Conservation (phyloP, 768 basidiomycete genomes). For the Mycena kentingensis region DNA sequence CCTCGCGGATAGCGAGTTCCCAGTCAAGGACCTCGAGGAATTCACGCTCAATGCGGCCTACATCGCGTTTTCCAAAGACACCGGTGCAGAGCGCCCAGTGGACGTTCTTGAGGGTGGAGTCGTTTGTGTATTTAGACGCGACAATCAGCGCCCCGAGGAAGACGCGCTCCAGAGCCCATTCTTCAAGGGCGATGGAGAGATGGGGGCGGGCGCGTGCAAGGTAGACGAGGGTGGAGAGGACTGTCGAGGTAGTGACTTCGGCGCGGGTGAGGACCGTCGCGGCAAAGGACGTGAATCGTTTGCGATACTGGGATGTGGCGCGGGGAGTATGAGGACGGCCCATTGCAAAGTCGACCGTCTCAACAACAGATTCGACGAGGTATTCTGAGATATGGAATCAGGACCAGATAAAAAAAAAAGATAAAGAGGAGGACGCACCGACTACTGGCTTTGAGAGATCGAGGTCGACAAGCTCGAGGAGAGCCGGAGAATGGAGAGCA, state of each 20-base stretch:
- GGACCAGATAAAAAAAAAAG: background rate
- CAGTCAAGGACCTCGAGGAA: conserved; percentile 53
- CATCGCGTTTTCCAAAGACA: conserved; percentile 51
- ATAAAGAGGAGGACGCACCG: conserved; percentile 35
- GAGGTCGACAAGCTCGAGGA: conserved; percentile 46
- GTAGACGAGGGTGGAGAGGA: conserved; percentile 4
- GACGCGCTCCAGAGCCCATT: conserved; percentile 24
- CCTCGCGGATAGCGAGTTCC: conserved; percentile 44
- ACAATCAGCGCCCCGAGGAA: conserved; percentile 9
- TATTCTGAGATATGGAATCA: conserved; percentile 36
- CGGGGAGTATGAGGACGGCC: conserved; percentile 48
- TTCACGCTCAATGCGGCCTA: conserved; percentile 54
- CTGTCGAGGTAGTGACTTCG: background rate
- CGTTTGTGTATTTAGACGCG: conserved; percentile 8
- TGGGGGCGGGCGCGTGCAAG: conserved; percentile 51
- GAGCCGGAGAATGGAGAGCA: conserved; percentile 42
- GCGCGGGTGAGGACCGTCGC: background rate
- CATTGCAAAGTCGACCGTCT: conserved; percentile 51
- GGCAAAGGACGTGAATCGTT: conserved; percentile 6
- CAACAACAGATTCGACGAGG: conserved; percentile 43
- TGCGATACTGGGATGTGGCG: conserved; percentile 24
- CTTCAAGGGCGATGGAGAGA: conserved; percentile 49
- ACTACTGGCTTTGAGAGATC: conserved; percentile 45
- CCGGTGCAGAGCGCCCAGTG: conserved; percentile 58
- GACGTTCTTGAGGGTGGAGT: conserved; percentile 38